Evolutionary conservation across 2,329 filamentous ascomycete species (phyloP), one percentile per base, ranked within the genome.

Genomic region (Aaosphaeria pasadenensis): DNA sequence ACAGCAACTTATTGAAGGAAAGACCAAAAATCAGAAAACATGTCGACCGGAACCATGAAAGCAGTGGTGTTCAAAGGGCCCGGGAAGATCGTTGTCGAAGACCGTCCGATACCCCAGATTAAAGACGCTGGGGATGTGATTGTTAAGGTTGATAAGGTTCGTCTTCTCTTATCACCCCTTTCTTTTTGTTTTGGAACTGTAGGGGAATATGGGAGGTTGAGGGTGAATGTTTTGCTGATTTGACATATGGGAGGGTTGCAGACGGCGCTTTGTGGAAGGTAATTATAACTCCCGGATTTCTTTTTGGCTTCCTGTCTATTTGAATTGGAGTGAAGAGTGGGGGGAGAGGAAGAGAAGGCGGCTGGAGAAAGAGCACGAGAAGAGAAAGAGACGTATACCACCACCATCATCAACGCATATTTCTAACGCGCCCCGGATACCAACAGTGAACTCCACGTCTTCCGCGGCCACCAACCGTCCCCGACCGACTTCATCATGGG

Each of bases 241-340:
- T 24, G 17, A 24, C 3, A 24, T 24, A 24, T 24, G 17, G 17
- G 17, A 24, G 17, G 17, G 17, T 2, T 24, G 4, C 32, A 69
- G 59, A 88, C 90, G 29, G 91, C 89, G 11, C 79, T 96, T 31
- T 96, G 91, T 67, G 91, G 91, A 66, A 92, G 88, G 89, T 91
- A 74, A 35, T 50, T 36, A 24, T 24, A 3, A 24, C 2, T 24
- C 17, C 17, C 17, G 17, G 17, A 2, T 24, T 24, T 24, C 17
- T 24, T 24, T 24, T 24, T 24, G 2, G 17, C 17, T 24, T n/a
- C n/a, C n/a, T n/a, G n/a, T n/a, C n/a, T n/a, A n/a, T n/a, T n/a
- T n/a, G n/a, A n/a, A n/a, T n/a, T n/a, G n/a, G n/a, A n/a, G n/a
- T n/a, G n/a, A n/a, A n/a, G n/a, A n/a, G n/a, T n/a, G n/a, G n/a